phyloP scores from a whole-genome alignment of 2,329 filamentous ascomycete genomes.

The Ophiosphaerella korrae region DNA sequence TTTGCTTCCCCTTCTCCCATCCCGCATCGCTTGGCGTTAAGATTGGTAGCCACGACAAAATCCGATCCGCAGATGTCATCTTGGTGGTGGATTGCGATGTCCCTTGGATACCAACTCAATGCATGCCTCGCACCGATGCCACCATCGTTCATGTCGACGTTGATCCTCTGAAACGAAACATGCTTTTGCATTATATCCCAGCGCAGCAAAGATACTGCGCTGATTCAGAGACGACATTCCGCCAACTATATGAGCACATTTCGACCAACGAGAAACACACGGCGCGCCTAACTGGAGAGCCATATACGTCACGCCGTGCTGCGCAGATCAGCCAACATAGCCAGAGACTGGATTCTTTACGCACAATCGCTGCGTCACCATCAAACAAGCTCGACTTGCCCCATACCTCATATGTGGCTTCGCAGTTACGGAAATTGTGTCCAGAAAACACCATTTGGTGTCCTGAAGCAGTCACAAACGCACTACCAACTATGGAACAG shows the following conservation, averaged over 20 bases:
- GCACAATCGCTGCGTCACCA: slow-evolving; percentile 55
- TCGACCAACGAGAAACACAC: slow-evolving; percentile 37
- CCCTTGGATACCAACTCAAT: slow-evolving; percentile 86
- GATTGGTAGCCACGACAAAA: slow-evolving; percentile 74
- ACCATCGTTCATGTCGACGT: slow-evolving; percentile 69
- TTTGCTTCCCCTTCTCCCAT: slow-evolving; percentile 73
- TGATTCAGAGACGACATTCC: slow-evolving; percentile 62
- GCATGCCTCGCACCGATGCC: slow-evolving; percentile 60
- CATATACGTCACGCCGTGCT: background rate
- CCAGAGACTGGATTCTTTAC: slow-evolving; percentile 65
- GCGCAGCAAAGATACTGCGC: slow-evolving; percentile 58
- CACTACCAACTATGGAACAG: slow-evolving; percentile 70
- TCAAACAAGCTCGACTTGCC: slow-evolving; percentile 66
- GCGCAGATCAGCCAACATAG: slow-evolving; percentile 53
- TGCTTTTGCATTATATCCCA: slow-evolving; percentile 64
- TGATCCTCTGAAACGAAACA: slow-evolving; percentile 69
- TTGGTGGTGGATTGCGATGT: slow-evolving; percentile 88
- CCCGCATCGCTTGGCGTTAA: slow-evolving; percentile 65
- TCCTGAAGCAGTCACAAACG: slow-evolving; percentile 78
- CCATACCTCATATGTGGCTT: slow-evolving; percentile 63
- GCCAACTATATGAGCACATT: slow-evolving; percentile 71
- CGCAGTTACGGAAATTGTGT: slow-evolving; percentile 60
- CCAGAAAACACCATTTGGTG: slow-evolving; percentile 74
- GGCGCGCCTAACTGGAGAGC: background rate
- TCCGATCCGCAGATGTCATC: slow-evolving; percentile 81